Evolutionary conservation across 2,329 filamentous ascomycete genomes (phyloP).

Genomic region (Bimuria novae-zelandiae): DNA sequence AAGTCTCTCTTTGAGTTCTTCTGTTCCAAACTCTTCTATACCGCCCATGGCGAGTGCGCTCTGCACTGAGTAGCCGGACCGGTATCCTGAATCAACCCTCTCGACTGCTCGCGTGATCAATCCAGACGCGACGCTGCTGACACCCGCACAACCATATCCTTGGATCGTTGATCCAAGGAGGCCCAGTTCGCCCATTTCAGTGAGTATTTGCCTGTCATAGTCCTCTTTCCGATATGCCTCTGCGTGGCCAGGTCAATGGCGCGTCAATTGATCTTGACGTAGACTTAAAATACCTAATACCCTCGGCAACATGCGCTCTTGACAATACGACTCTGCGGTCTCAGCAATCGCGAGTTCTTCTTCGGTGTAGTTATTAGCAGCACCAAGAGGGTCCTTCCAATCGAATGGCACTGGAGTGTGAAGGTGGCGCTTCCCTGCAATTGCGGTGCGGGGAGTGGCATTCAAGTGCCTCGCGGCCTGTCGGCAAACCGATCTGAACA

Average conservation of each 20-base stretch:
- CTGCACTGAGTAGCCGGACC: slow-evolving; percentile 92
- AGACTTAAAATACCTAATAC: slow-evolving; percentile 70
- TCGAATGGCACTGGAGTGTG: slow-evolving; percentile 65
- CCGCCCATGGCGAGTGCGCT: slow-evolving; percentile 92
- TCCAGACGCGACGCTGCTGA: slow-evolving; percentile 84
- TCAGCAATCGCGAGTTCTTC: slow-evolving; percentile 90
- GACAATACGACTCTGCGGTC: slow-evolving; percentile 91
- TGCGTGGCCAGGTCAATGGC: slow-evolving; percentile 42
- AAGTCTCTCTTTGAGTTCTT: slow-evolving; percentile 85
- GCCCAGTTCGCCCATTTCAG: slow-evolving; percentile 93
- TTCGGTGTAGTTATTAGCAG: slow-evolving; percentile 78
- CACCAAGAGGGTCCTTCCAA: slow-evolving; percentile 86
- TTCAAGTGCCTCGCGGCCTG: slow-evolving; percentile 48
- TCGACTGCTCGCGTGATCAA: slow-evolving; percentile 90
- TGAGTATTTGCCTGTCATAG: slow-evolving; percentile 82
- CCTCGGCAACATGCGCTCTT: slow-evolving; percentile 82
- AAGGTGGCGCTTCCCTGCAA: slow-evolving; percentile 46
- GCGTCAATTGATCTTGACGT: background rate
- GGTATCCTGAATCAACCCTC: slow-evolving; percentile 87
- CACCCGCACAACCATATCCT: slow-evolving; percentile 86
- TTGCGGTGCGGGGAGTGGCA: slow-evolving; percentile 30
- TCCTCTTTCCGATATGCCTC: slow-evolving; percentile 86
- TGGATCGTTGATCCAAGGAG: slow-evolving; percentile 83
- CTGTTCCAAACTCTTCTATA: slow-evolving; percentile 84
- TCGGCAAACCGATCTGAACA: slow-evolving; percentile 52